phyloP scores from a whole-genome alignment of 345 rosid species.

The Physaria fendleri region DNA sequence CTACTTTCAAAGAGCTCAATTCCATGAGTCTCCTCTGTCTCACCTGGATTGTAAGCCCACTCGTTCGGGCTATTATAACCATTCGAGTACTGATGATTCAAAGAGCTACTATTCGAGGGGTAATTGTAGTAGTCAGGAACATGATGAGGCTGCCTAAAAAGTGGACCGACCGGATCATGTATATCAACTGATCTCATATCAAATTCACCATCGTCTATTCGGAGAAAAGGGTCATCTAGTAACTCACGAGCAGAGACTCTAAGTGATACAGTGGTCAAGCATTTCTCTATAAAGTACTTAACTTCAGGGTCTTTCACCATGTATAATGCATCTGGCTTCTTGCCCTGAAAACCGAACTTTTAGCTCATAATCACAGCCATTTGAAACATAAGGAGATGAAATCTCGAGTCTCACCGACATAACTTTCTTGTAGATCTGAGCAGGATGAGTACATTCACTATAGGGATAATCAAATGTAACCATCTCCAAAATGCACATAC shows the following conservation, averaged over 20 bases:
- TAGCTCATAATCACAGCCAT: not conserved
- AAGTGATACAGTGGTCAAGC: constrained; percentile 76
- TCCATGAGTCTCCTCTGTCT: constrained; percentile 55
- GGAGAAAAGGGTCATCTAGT: constrained; percentile 84
- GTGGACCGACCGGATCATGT: constrained; percentile 36
- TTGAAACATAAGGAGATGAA: constrained; percentile 19
- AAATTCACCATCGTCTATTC: constrained; percentile 48
- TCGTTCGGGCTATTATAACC: constrained; percentile 35
- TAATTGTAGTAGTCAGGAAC: constrained; percentile 28
- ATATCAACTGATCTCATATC: constrained; percentile 46
- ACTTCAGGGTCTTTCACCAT: constrained; percentile 91
- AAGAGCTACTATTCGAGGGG: constrained; percentile 25
- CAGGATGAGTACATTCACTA: constrained; percentile 88
- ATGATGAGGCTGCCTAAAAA: constrained; percentile 50
- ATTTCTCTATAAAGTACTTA: constrained; percentile 75
- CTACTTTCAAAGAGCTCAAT: constrained; percentile 68
- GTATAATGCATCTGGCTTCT: constrained; percentile 91
- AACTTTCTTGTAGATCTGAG: constrained; percentile 99
- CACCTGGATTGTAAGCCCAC: constrained; percentile 57
- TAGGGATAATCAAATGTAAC: constrained; percentile 97
- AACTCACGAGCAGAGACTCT: constrained; percentile 93
- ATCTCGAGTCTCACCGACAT: constrained; percentile 56
- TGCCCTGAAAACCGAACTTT: constrained; percentile 58
- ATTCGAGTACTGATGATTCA: constrained; percentile 43
- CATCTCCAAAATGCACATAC: constrained; percentile 98